Conservation (phyloP, 371 early-diverging fungal species). For the Mucor irregularis region DNA sequence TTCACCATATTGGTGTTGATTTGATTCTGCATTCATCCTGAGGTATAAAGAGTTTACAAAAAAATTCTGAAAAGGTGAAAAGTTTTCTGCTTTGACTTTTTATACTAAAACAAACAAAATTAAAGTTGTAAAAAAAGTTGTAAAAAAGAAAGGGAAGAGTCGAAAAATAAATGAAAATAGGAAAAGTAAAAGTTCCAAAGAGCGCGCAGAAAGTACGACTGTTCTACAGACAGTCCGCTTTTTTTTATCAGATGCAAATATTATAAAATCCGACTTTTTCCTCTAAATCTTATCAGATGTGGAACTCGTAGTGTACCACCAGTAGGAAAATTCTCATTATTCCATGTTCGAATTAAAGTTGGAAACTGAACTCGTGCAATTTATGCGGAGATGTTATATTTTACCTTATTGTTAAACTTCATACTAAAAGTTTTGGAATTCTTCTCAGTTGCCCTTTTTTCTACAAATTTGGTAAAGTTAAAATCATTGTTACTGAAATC, state of each 20-base stretch:
- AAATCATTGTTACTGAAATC: not conserved
- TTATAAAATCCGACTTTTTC: not conserved
- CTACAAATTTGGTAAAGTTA: not conserved
- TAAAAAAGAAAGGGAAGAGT: not conserved
- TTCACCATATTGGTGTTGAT: slow-evolving; percentile 1
- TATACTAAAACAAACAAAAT: no score
- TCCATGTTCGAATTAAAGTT: not conserved
- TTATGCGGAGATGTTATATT: slow-evolving; percentile 8
- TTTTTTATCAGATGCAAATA: slow-evolving; percentile 5
- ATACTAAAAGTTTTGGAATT: not conserved
- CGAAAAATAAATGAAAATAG: not conserved
- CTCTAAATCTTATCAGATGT: slow-evolving; percentile 14
- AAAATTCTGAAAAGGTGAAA: not conserved
- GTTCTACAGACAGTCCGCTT: not conserved
- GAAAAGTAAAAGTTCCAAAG: not conserved
- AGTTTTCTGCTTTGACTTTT: not conserved
- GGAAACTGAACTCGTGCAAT: slow-evolving; percentile 8
- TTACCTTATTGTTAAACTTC: not conserved
- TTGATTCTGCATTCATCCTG: not conserved
- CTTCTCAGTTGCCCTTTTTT: not conserved
- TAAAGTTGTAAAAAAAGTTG: not conserved
- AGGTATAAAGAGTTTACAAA: not conserved
- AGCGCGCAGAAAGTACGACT: slow-evolving; percentile 1
- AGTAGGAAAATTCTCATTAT: slow-evolving; percentile 5
- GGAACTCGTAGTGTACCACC: slow-evolving; percentile 1